Evolutionary conservation across 257 asterid genomes (phyloP).

Genomic region (Forsythia suspensa): DNA sequence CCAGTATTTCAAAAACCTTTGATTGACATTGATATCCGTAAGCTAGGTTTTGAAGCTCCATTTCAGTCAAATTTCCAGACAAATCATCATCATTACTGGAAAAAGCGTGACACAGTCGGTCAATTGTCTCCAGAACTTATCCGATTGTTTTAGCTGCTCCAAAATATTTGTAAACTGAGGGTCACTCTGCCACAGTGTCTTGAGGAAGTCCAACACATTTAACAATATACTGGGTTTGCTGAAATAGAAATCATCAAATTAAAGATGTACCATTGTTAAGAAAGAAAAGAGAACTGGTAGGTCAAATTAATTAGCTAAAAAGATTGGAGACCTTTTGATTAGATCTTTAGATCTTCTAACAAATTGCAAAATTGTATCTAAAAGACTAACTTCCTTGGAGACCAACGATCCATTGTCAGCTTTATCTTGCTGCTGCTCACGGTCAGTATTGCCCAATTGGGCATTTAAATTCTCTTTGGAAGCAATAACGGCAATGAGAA

Average conservation of each 20-base stretch:
- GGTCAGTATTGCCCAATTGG: conserved; percentile 28
- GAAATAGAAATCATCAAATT: conserved; percentile 29
- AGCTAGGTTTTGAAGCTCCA: conserved; percentile 45
- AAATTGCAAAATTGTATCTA: conserved; percentile 50
- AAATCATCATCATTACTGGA: conserved; percentile 30
- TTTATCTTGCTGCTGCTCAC: conserved; percentile 36
- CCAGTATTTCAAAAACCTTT: conserved; percentile 65
- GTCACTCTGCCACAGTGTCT: conserved; percentile 94
- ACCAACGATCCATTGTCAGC: conserved; percentile 34
- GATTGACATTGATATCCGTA: conserved; percentile 58
- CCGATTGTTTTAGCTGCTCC: conserved; percentile 61
- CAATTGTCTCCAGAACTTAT: conserved; percentile 71
- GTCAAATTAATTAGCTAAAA: neutral
- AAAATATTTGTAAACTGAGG: conserved; percentile 69
- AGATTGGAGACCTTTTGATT: conserved; percentile 48
- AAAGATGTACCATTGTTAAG: conserved; percentile 7
- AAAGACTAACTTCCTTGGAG: conserved; percentile 43
- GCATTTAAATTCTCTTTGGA: conserved; percentile 40
- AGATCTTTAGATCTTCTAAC: conserved; percentile 59
- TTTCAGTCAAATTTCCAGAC: conserved; percentile 38
- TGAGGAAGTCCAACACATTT: conserved; percentile 65
- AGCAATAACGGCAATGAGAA: conserved; percentile 57
- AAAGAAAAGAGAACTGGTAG: conserved; percentile 13
- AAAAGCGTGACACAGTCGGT: conserved; percentile 46
- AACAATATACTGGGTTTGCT: conserved; percentile 62